Evolutionary conservation across 202 grass and related monocot species (phyloP), one percentile per base, ranked within the genome.

Genomic region (Panicum virgatum): DNA sequence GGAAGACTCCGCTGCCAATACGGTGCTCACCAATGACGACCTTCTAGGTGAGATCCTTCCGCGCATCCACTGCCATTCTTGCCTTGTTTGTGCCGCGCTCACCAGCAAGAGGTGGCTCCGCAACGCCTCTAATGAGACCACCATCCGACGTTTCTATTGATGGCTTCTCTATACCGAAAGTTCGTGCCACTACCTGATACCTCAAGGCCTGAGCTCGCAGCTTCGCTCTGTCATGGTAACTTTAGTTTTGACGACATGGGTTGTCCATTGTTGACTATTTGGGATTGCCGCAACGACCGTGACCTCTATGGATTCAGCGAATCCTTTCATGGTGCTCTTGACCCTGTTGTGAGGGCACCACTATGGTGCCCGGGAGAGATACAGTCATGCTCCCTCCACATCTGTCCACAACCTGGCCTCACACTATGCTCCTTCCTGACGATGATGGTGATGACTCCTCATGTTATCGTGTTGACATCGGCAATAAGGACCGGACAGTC

Each of bases 401-500:
- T 0, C 54, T 30, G 2, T 2, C 4, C 15, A 6, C 3, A 3
- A 14, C 12, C 12, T 15, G 23, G 58, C 22, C 37, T 27, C 38
- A 60, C 0, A n/a, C 54, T 9, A 7, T 20, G 54, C 54, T 76
- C 23, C 53, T 76, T 14, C 3, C 22, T 59, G 7, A 26, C 0
- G 23, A 27, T 14, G 4, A 3, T 0, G 3, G 3, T 1, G 67
- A 42, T 1, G 23, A 19, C 5, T 2, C 54, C 54, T 16, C 8
- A 9, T 76, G 23, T 14, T 61, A 61, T 39, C 3, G 5, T 0
- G 14, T 59, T 7, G 2, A 29, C 22, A 1, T 59, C 6, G 3
- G 0, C 1, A 3, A 14, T 2, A 19, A 4, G 13, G 7, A 11
- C 9, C 1, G 1, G 0, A 9, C 0, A 1, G 34, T 23, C 37